Base-by-base conservation (phyloP, 371 early-diverging fungal species). In the Apophysomyces trapeziformis region DNA sequence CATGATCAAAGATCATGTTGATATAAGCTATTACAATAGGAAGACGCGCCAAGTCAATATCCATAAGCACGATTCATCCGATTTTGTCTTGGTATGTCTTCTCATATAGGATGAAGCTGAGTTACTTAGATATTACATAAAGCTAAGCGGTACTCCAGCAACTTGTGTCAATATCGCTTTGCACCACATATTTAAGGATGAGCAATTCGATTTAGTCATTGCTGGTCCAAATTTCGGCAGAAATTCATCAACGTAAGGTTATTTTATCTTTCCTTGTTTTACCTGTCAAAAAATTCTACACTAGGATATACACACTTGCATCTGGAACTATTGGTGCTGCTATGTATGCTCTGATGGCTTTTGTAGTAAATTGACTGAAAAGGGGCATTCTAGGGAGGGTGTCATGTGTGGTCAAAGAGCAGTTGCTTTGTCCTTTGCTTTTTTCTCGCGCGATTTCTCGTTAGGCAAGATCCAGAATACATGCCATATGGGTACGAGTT, bases 291-390 rank as follows among this genome's bases (percentile, higher is more conserved):
- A 9, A 16, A 21, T 50, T 21, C n/a, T 21, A 18, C 41, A 26
- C 32, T 26, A 75, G 80, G 12, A 70, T 78, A 0, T 78, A 77
- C 43, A 75, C 82, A 1, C 61, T 80, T 13, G 66, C 82, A n/a
- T 78, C 79, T 21, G 82, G 82, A 26, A 81, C 82, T 8, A 69
- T 81, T 58, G 82, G 82, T 38, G 76, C 75, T 60, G 82, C 82
- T 9, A 63, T 78, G 76, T 76, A 68, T 68, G 64, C 59, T 39
- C 12, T 63, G 9, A 39, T 44, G 12, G n/a, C 7, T 35, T 21
- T 61, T 39, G 21, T 7, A 16, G 21, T 37, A 26, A 9, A 21
- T 43, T 18, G 12, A 32, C 7, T 60, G 57, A 35, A 50, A n/a
- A 13, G 9, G 9, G 9, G 11, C 7, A 21, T 13, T 37, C 13